Conservation (phyloP, 2,329 filamentous ascomycete species). For the Botrytis byssoidea region DNA sequence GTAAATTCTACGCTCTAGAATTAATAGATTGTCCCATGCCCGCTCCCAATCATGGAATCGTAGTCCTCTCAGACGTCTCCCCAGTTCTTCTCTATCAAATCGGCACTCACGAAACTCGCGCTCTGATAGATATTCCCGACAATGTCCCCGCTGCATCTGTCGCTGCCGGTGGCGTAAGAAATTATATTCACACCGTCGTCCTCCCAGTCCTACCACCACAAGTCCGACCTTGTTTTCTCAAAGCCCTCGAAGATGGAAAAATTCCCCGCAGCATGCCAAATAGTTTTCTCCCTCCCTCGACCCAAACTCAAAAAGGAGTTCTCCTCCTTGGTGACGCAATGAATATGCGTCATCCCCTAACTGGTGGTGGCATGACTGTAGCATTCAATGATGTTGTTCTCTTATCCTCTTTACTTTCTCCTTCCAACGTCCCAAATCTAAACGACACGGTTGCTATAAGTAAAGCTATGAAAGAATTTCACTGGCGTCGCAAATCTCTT, state of each 20-base stretch:
- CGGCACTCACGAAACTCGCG: slow-evolving; percentile 88
- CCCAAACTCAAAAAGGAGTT: slow-evolving; percentile 69
- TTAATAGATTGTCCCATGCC: slow-evolving; percentile 84
- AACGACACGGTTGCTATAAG: slow-evolving; percentile 65
- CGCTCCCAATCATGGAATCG: slow-evolving; percentile 74
- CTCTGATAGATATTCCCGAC: slow-evolving; percentile 82
- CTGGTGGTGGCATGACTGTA: slow-evolving; percentile 96
- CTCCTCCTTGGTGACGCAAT: slow-evolving; percentile 89
- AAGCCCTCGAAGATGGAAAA: slow-evolving; percentile 73
- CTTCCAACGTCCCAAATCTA: slow-evolving; percentile 65
- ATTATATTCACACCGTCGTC: slow-evolving; percentile 76
- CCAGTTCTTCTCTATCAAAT: slow-evolving; percentile 96
- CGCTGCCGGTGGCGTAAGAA: slow-evolving; percentile 77
- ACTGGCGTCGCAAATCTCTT: slow-evolving; percentile 81
- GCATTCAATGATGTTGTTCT: slow-evolving; percentile 89
- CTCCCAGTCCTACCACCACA: slow-evolving; percentile 72
- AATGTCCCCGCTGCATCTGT: slow-evolving; percentile 70
- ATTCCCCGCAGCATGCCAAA: slow-evolving; percentile 90
- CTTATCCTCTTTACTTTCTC: slow-evolving; percentile 71
- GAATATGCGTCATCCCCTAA: slow-evolving; percentile 99
- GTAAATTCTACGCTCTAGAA: slow-evolving; percentile 92
- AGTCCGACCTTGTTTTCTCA: slow-evolving; percentile 70
- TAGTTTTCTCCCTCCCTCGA: slow-evolving; percentile 79
- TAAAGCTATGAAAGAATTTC: slow-evolving; percentile 66
- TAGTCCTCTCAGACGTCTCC: slow-evolving; percentile 73